Evolutionary conservation across 139 green algal species (phyloP).

Genomic region (Bryopsis sp.): DNA sequence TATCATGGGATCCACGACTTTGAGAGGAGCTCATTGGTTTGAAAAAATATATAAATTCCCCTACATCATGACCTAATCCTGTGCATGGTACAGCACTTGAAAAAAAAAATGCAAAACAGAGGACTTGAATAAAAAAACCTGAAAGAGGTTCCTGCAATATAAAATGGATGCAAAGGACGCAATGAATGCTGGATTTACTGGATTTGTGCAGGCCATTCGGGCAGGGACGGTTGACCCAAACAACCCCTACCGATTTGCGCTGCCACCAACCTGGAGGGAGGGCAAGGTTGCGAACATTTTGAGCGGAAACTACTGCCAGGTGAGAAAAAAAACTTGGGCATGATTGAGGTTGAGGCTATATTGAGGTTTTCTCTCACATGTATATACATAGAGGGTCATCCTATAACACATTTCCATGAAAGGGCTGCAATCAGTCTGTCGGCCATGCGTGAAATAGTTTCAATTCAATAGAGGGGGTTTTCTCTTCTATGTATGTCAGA

Average conservation of each 20-base stretch:
- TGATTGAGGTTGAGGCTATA: no score
- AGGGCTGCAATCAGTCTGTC: no score
- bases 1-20: neutral
- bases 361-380: no score
- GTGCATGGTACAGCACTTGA: neutral
- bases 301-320: constrained; percentile 64
- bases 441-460: no score
- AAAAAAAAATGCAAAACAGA: neutral
- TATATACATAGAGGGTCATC: no score
- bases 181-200: neutral
- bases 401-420: no score
- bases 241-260: constrained; percentile 30
- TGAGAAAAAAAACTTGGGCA: no score
- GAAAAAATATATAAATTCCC: neutral
- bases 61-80: neutral
- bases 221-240: constrained; percentile 31
- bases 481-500: no score
- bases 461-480: no score
- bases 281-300: constrained; percentile 38
- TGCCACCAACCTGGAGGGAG: constrained; percentile 31
- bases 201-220: constrained; percentile 24
- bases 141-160: neutral
- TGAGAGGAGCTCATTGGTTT: neutral
- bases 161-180: neutral
- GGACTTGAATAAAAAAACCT: neutral